These are phyloP conservation scores for Rhizopus microsporus DNA, from an alignment of 371 early-diverging fungal genomes.

Conservation along the genomic window DNA sequence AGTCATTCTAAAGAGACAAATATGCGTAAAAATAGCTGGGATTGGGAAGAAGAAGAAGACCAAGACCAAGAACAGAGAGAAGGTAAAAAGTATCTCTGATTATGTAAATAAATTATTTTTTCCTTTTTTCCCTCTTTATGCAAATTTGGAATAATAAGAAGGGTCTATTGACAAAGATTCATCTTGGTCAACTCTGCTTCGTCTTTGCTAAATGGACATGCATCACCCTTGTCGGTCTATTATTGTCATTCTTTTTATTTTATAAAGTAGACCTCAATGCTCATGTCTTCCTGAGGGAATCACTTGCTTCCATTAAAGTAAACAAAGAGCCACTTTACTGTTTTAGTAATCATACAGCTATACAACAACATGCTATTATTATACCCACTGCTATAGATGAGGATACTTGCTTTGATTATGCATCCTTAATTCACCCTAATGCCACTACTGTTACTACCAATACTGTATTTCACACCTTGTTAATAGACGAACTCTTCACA, in stretches of 20 bases:
- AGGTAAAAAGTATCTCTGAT: constrained; percentile 3
- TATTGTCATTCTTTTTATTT: constrained; percentile 32
- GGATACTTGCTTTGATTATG: constrained; percentile 48
- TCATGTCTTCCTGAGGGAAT: constrained; percentile 36
- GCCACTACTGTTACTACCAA: background rate
- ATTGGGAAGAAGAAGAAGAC: constrained; percentile 27
- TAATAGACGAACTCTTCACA: constrained; percentile 18
- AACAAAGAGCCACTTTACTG: constrained; percentile 27
- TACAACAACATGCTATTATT: constrained; percentile 20
- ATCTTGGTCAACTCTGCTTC: background rate
- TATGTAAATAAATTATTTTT: background rate
- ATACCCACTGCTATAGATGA: constrained; percentile 40
- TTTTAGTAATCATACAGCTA: constrained; percentile 12
- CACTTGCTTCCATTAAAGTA: constrained; percentile 28
- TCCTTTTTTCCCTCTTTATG: background rate
- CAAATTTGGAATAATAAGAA: background rate
- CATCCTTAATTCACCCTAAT: constrained; percentile 20
- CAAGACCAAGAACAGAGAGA: background rate
- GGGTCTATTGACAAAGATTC: background rate
- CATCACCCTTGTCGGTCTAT: background rate
- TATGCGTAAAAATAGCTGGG: constrained; percentile 14
- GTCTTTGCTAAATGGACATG: constrained; percentile 15
- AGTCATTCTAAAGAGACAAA: background rate
- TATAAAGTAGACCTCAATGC: constrained; percentile 45
- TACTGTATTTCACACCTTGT: constrained; percentile 16